Conservation (phyloP, 1,139 yeast species). For the Ogataea hybrid region DNA sequence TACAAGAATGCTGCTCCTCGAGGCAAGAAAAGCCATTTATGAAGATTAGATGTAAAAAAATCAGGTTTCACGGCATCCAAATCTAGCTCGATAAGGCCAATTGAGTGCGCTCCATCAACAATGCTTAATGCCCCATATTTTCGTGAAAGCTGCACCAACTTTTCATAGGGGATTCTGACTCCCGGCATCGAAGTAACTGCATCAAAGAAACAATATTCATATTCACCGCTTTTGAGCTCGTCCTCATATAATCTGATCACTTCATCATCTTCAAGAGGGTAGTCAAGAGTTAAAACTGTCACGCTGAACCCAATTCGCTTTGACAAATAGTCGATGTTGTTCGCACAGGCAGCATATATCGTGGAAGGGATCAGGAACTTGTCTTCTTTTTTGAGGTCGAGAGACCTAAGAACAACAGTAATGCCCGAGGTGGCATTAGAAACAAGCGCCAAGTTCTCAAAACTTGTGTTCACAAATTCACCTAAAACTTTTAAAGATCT, state of each 20-base stretch:
- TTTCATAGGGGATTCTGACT: slow-evolving; percentile 53
- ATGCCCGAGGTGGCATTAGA: slow-evolving; percentile 63
- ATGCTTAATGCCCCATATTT: slow-evolving; percentile 50
- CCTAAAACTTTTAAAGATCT: slow-evolving; percentile 38
- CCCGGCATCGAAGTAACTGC: slow-evolving; percentile 67
- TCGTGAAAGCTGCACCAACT: slow-evolving; percentile 46
- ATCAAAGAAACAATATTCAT: slow-evolving; percentile 55
- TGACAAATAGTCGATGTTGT: slow-evolving; percentile 49
- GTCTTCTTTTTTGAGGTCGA: slow-evolving; percentile 54
- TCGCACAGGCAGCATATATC: slow-evolving; percentile 57
- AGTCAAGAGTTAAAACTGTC: slow-evolving; percentile 39
- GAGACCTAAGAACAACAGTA: slow-evolving; percentile 56
- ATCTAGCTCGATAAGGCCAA: slow-evolving; percentile 54
- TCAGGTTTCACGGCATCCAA: slow-evolving; percentile 52
- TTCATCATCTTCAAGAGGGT: slow-evolving; percentile 50
- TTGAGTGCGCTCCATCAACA: slow-evolving; percentile 72
- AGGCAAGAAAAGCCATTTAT: slow-evolving; percentile 68
- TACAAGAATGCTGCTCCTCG: slow-evolving; percentile 60
- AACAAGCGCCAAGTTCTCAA: slow-evolving; percentile 46
- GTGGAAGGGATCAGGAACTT: slow-evolving; percentile 49
- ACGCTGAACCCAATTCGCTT: slow-evolving; percentile 43
- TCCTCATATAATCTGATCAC: slow-evolving; percentile 40
- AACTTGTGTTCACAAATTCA: slow-evolving; percentile 43
- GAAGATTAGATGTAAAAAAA: slow-evolving; percentile 60
- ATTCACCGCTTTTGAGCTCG: slow-evolving; percentile 17